Evolutionary conservation across 1,139 yeast species (phyloP).

Genomic region (Diutina sp.): DNA sequence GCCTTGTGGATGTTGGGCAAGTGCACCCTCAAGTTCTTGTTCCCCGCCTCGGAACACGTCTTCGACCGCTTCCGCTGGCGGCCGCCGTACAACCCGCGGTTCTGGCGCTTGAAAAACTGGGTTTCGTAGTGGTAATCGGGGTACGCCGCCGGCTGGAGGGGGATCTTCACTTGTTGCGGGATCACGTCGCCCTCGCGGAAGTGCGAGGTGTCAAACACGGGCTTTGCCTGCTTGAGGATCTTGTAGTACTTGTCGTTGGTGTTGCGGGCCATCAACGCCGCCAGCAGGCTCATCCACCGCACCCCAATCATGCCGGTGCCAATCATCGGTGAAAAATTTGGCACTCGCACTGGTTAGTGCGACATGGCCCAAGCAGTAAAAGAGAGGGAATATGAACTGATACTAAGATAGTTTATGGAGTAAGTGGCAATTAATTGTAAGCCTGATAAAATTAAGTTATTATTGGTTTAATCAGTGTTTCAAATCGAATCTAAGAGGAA

Average conservation of each 20-base stretch:
- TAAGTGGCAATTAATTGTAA: background rate
- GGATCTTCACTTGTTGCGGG: background rate
- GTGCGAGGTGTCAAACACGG: constrained; percentile 10
- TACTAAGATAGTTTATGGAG: background rate
- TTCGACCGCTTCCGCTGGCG: constrained; percentile 69
- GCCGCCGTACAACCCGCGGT: constrained; percentile 85
- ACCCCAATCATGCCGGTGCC: background rate
- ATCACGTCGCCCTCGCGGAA: constrained; percentile 1
- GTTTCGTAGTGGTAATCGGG: constrained; percentile 83
- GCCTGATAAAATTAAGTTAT: too few species aligned
- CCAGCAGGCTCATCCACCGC: background rate
- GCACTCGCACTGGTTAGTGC: background rate
- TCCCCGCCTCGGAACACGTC: constrained; percentile 61
- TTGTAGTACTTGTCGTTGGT: constrained; percentile 10
- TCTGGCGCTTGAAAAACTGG: constrained; percentile 66
- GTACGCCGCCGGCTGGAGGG: constrained; percentile 11
- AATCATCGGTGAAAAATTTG: constrained; percentile 11
- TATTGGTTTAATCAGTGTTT: too few species aligned
- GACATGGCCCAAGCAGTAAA: background rate
- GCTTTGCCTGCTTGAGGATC: constrained; percentile 26
- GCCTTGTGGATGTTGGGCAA: constrained; percentile 60
- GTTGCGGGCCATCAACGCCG: background rate
- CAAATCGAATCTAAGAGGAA: too few species aligned
- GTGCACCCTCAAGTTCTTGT: constrained; percentile 68
- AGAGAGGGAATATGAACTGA: background rate